Percentiles rank a stretch among this genome's conserved stretches.
Evolutionary conservation across 192 early-diverging fungal species (phyloP).

Genomic region (Allomyces macrogynus): DNA sequence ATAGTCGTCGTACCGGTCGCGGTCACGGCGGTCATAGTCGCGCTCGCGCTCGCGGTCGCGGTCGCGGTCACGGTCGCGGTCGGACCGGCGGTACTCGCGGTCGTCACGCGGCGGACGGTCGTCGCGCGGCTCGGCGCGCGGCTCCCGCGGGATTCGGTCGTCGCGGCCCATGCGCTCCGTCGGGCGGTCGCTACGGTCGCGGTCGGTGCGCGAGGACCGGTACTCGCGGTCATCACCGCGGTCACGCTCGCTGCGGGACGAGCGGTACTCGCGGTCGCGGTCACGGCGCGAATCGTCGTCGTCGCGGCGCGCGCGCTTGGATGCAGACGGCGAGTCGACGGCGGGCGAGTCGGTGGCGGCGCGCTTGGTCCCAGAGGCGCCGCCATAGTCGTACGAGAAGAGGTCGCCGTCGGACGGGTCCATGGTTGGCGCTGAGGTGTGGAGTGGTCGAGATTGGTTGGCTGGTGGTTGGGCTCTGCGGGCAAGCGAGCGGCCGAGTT

Average conservation of each 20-base stretch:
- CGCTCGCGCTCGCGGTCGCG: slow-evolving; percentile 13
- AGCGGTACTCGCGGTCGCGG: too few relatives aligned
- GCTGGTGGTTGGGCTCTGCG: too few relatives aligned
- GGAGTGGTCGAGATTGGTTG: too few relatives aligned
- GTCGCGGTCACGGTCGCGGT: slow-evolving; percentile 21
- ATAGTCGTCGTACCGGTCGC: slow-evolving; percentile 15
- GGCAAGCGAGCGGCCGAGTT: too few relatives aligned
- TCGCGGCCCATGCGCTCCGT: slow-evolving; percentile 16
- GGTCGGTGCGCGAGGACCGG: neutral
- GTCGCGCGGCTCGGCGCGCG: slow-evolving; percentile 9
- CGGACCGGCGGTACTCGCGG: slow-evolving; percentile 16
- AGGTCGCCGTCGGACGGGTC: too few relatives aligned
- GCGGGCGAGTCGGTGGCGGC: too few relatives aligned
- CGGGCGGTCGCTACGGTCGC: slow-evolving; percentile 13
- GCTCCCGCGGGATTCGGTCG: slow-evolving; percentile 10
- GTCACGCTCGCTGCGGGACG: slow-evolving; percentile 1
- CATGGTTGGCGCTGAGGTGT: too few relatives aligned
- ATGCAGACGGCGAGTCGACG: too few relatives aligned
- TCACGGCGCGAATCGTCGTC: too few relatives aligned
- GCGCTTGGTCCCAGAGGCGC: too few relatives aligned
- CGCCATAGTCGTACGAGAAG: too few relatives aligned
- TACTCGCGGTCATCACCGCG: slow-evolving; percentile 3
- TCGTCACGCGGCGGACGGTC: slow-evolving; percentile 5
- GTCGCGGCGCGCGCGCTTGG: too few relatives aligned
- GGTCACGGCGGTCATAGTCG: slow-evolving; percentile 10